These are phyloP conservation scores for Nelumbo lutea DNA, from an alignment of 164 flowering plant genomes.

Conservation along the genomic window DNA sequence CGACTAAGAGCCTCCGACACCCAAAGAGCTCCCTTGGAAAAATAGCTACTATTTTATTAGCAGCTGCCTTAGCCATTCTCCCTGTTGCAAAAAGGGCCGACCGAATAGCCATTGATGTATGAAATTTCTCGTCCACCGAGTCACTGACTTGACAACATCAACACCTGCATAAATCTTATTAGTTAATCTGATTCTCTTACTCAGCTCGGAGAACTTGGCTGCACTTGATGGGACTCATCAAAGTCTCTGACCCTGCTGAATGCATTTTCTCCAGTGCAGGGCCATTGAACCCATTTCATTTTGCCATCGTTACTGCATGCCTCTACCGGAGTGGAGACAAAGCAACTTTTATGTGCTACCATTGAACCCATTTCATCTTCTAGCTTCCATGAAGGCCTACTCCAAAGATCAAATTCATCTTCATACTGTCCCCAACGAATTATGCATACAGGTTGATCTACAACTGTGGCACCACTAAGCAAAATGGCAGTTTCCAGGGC, in stretches of 20 bases:
- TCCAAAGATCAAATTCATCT: constrained; percentile 57
- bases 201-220: constrained; percentile 68
- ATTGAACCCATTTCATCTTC: constrained; percentile 34
- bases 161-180: constrained; percentile 61
- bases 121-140: constrained; percentile 54
- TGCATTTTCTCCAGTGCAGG: constrained; percentile 68
- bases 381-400: constrained; percentile 37
- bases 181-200: constrained; percentile 59
- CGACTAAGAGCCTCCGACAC: constrained; percentile 60
- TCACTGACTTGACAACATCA: constrained; percentile 40
- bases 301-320: constrained; percentile 59
- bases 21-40: constrained; percentile 78
- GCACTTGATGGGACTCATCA: constrained; percentile 65
- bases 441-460: constrained; percentile 66
- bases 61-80: constrained; percentile 59
- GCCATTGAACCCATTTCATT: constrained; percentile 77
- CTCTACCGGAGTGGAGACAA: constrained; percentile 56
- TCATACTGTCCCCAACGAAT: constrained; percentile 49
- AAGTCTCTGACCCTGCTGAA: constrained; percentile 71
- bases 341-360: constrained; percentile 36
- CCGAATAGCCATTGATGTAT: constrained; percentile 46
- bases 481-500: constrained; percentile 78
- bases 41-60: constrained; percentile 74
- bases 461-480: constrained; percentile 84
- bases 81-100: constrained; percentile 57